Base-by-base conservation (phyloP, 768 basidiomycete genomes). In the Tricholoma hemisulphureum region DNA sequence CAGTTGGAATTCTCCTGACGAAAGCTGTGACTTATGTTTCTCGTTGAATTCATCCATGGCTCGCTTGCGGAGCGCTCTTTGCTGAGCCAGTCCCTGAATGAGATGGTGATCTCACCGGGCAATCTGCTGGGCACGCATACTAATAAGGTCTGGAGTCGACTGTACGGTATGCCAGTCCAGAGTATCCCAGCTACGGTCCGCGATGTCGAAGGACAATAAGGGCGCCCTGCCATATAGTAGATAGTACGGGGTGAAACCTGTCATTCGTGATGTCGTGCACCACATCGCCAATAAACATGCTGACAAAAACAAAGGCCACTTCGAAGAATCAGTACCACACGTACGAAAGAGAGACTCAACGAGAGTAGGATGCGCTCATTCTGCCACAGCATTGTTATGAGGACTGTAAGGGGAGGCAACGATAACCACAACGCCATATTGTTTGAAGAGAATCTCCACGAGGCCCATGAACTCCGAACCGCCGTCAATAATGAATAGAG, bases 161-260 rank as follows among this genome's bases (percentile, higher is more conserved):
- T 37, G 20, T 5, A 69, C 60, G 0, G 31, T 53, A 34, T 68
- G 32, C 70, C 70, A 72, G 13, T 70, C 64, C 0, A 70, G 61
- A 0, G 61, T 60, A 13, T 67, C 61, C 69, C 70, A 75, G 0
- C 66, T 76, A 0, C 55, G 57, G 32, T 77, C 69, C 0, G 60
- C 13, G 0, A 74, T 29, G 26, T 75, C 68, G 45, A 72, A 41
- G 9, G 18, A n/a, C 21, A 41, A 20, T 8, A 41, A 10, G 5
- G 39, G 39, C 9, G 18, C 18, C 70, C 0, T 69, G 59, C 75
- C 68, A 54, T 75, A 70, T 2, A 69, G 39, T 10, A 76, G 53
- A 35, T 63, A 73, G 51, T 68, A 75, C 0, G 74, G 72, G 0
- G 69, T 55, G 51, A 61, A 71, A 0, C 73, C 72, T 1, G 75